These are phyloP conservation scores for Darksidea phi DNA, from an alignment of 495 filamentous ascomycete genomes.

Conservation along the genomic window DNA sequence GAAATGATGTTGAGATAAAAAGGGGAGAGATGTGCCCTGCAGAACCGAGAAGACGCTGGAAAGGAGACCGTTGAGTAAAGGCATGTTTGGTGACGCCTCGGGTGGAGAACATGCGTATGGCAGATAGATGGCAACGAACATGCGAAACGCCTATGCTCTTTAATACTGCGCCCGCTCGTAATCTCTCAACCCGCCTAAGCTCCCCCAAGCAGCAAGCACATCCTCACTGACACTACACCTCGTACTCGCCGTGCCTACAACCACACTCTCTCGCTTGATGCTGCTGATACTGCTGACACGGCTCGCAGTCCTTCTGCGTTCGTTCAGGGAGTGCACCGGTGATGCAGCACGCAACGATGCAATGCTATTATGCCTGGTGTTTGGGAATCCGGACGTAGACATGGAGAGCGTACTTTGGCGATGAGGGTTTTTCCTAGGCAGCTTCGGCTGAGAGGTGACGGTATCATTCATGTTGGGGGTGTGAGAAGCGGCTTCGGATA, in stretches of 20 bases:
- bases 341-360: constrained; percentile 4
- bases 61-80: no score
- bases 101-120: no score
- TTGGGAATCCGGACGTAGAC: neutral
- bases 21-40: no score
- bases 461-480: constrained; percentile 1
- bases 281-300: constrained; percentile 21
- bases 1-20: no score
- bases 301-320: constrained; percentile 5
- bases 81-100: no score
- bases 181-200: constrained; percentile 38
- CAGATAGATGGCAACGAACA: no score
- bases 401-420: neutral
- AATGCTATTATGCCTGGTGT: neutral
- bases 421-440: constrained; percentile 19
- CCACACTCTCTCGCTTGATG: constrained; percentile 24
- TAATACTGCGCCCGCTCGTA: constrained; percentile 3
- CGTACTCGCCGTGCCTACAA: constrained; percentile 14
- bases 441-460: neutral
- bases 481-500: constrained; percentile 1
- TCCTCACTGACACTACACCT: constrained; percentile 45
- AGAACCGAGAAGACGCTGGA: no score
- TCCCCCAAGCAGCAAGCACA: constrained; percentile 46
- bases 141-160: neutral
- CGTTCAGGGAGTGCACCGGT: neutral